Evolutionary conservation across 805 yeast genomes (phyloP), one percentile per base, ranked within the genome.

Genomic region (Blastobotrys americana): DNA sequence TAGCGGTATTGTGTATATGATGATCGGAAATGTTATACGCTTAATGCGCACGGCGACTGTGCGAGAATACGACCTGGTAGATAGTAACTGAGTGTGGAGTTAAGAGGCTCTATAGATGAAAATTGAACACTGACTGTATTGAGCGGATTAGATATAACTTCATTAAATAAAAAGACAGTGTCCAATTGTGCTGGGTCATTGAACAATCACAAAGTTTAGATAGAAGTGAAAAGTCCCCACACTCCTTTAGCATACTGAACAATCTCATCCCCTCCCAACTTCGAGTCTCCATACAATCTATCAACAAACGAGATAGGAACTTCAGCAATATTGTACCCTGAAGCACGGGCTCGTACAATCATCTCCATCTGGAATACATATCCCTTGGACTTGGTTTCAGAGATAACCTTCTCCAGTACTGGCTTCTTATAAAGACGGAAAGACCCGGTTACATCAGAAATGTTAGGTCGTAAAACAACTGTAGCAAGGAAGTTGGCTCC

Each of bases 321-420:
- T 61, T 82, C 90, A 23, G 83, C 89, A 54, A 82, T 80, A 15
- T 76, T 70, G 66, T 73, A 80, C n/a, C 81, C 82, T 60, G 80
- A 66, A n/a, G 80, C 70, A 59, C 84, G 73, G 34, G 90, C 90
- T 54, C 90, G 76, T 19, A 82, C 90, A 77, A 82, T 80, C 88
- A 82, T 82, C 66, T 82, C 90, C 90, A 82, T 82, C 67, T 82
- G 90, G 76, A 82, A 82, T 35, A 83, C 90, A 56, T 83, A 82
- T 42, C 90, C 90, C 66, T 83, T 82, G 31, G 84, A 77, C 58
- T 75, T 72, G 39, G 89, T 82, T 47, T 72, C 82, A 40, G 69
- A 74, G 51, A 82, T 83, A 51, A 83, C 74, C 58, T 78, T 75
- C 50, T 77, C 74, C 61, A 82, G 71, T 2, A 74, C 88, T 3